Base-by-base conservation (phyloP, 108 stramenopile species). In the Skeletonema marinoi region DNA sequence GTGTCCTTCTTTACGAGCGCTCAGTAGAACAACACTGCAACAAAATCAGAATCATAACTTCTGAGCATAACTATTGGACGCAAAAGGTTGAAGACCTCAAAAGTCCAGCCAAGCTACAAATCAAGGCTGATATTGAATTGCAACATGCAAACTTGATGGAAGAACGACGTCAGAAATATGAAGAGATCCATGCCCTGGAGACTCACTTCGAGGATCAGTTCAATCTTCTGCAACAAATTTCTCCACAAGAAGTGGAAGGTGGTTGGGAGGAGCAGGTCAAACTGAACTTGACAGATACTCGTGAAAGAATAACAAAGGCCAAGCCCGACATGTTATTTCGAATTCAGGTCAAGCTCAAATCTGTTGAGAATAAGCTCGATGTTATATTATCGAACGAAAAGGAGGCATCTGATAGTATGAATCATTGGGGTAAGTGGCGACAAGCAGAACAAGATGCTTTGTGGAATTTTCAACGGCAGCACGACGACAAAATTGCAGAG, bases 201-300 rank as follows among this genome's bases (percentile, higher is more conserved):
- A 61, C 63, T 6, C 78, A 80, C 58, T 76, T 70, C 44, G 70
- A 66, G 31, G 78, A 84, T 42, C 78, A 80, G 56, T 19, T 70
- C 17, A 48, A 75, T 32, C 78, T 80, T 50, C 50, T 58, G 60
- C 42, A 70, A 16, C 74, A 75, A 44, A 46, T 79, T 12, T 70
- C 78, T 59, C 78, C 83, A 32, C 68, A 68, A 19, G 50, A 67
- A 36, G 70, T 84, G 12, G 74, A 31, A 50, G 56, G 74, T 10
- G 78, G 83, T 0, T 80, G 73, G 83, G 78, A 75, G 48, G 78
- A 84, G 58, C 83, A 84, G 58, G 33, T 80, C 13, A 59, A 68
- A 19, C 69, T 70, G 16, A 84, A 84, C 66, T n/a, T 79, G 32
- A 50, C 54, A 48, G 70, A 84, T 32, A 75, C 74, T 32, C 78